These are phyloP conservation scores for Teunomyces barrocoloradensis DNA, from an alignment of 805 yeast species.

Conservation along the genomic window DNA sequence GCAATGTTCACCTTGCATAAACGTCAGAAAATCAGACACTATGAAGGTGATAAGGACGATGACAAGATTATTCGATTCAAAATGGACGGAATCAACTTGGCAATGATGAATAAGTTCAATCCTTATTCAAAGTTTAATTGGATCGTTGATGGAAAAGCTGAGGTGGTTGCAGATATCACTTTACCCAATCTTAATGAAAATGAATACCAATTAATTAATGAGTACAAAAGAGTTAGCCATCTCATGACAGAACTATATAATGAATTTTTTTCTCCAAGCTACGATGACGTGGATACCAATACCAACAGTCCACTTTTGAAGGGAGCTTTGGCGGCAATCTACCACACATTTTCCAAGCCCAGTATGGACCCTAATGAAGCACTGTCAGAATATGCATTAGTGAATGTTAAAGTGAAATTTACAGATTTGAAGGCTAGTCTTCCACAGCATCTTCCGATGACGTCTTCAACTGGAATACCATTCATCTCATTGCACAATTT, in stretches of 20 bases:
- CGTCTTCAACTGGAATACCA: constrained; percentile 49
- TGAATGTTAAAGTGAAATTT: constrained; percentile 65
- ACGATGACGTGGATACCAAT: constrained; percentile 2
- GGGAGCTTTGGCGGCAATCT: constrained; percentile 41
- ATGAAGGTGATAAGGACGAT: constrained; percentile 28
- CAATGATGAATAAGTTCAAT: constrained; percentile 23
- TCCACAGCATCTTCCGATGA: constrained; percentile 49
- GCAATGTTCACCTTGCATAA: constrained; percentile 76
- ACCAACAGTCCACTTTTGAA: constrained; percentile 27
- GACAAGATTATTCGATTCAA: constrained; percentile 35
- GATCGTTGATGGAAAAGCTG: constrained; percentile 70
- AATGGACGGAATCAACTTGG: constrained; percentile 42
- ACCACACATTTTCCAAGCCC: constrained; percentile 35
- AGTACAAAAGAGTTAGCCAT: constrained; percentile 23
- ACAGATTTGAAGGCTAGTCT: constrained; percentile 57
- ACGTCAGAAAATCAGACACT: constrained; percentile 56
- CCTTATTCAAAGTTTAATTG: constrained; percentile 58
- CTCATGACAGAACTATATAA: constrained; percentile 25
- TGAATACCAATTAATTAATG: constrained; percentile 12
- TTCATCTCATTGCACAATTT: constrained; percentile 59
- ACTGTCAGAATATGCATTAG: constrained; percentile 51
- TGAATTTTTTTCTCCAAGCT: constrained; percentile 18
- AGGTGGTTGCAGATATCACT: constrained; percentile 68
- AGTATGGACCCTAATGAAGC: constrained; percentile 10
- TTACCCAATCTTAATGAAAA: constrained; percentile 50